Percentiles rank a stretch among this genome's conserved stretches.
These are phyloP conservation scores for Jaltomata sinuosa DNA, from an alignment of 257 asterid species.

Conservation along the genomic window DNA sequence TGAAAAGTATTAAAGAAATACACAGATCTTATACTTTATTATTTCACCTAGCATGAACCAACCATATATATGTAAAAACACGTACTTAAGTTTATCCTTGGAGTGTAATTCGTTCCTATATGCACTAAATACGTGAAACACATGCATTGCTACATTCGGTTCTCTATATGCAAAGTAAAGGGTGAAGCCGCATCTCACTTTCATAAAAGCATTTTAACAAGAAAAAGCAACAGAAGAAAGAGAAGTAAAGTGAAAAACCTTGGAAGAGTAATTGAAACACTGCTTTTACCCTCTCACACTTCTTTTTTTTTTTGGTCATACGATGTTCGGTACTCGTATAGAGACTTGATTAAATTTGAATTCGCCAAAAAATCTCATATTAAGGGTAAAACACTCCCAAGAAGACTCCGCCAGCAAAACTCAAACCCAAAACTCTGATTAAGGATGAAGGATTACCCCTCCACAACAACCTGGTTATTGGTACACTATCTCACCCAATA, in stretches of 20 bases:
- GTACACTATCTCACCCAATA: not conserved
- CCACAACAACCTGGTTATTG: not conserved
- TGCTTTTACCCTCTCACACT: not conserved
- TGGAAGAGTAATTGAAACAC: not conserved
- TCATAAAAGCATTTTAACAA: not conserved
- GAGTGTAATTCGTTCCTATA: not conserved
- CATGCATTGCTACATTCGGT: not conserved
- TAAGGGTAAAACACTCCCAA: not conserved
- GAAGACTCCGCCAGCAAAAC: too few species aligned
- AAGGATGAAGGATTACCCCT: not conserved
- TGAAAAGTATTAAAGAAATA: not conserved
- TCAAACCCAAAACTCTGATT: not conserved
- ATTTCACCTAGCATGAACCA: not conserved
- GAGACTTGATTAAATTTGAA: not conserved
- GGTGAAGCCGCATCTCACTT: not conserved
- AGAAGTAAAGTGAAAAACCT: not conserved
- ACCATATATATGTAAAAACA: too few species aligned
- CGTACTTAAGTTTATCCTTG: not conserved
- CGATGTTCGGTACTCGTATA: not conserved
- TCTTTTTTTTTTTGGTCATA: too few species aligned
- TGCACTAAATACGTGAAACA: not conserved
- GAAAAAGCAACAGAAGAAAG: not conserved
- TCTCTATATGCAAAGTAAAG: not conserved
- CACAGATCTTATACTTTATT: not conserved
- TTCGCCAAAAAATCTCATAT: not conserved